A percentile compares a stretch with the other conserved stretches of the same genome.
phyloP scores from a whole-genome alignment of 78 protist species.

The Protostelium mycophagum region DNA sequence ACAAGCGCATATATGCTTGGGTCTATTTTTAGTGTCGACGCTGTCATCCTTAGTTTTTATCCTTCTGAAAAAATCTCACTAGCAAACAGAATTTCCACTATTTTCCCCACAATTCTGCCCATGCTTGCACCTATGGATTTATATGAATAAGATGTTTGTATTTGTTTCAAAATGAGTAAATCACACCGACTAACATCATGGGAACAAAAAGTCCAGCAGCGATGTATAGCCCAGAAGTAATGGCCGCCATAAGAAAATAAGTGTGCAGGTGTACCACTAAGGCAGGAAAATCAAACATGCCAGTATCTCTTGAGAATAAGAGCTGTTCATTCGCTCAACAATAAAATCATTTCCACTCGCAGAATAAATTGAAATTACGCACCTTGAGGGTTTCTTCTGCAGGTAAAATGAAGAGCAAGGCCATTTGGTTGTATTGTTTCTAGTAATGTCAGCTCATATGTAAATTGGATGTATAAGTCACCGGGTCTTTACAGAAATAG shows the following conservation, averaged over 20 bases:
- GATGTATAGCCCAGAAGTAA: conserved; percentile 77
- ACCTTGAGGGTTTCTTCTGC: conserved; percentile 6
- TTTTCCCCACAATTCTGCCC: background rate
- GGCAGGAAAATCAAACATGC: conserved; percentile 42
- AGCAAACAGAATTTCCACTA: background rate
- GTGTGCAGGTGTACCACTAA: conserved; percentile 42
- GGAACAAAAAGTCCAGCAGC: conserved; percentile 88
- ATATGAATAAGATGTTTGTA: too few relatives aligned
- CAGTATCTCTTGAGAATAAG: conserved; percentile 27
- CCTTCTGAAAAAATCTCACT: background rate
- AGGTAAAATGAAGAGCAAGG: conserved; percentile 2
- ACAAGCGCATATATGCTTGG: conserved; percentile 76
- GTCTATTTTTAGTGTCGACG: too few relatives aligned
- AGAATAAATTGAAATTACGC: conserved; percentile 12
- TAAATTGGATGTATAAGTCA: background rate
- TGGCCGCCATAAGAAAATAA: conserved; percentile 54
- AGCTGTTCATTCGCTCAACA: conserved; percentile 59
- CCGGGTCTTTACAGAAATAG: background rate
- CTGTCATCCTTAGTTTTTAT: too few relatives aligned
- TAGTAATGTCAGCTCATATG: background rate
- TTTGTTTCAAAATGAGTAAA: too few relatives aligned
- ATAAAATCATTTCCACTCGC: conserved; percentile 80
- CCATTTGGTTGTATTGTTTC: background rate
- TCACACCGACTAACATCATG: conserved; percentile 74
- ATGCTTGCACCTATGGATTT: background rate